Percentiles rank a stretch among this genome's conserved stretches.
Evolutionary conservation across 1,284 basidiomycete species (phyloP).

Genomic region (Malassezia nana): DNA sequence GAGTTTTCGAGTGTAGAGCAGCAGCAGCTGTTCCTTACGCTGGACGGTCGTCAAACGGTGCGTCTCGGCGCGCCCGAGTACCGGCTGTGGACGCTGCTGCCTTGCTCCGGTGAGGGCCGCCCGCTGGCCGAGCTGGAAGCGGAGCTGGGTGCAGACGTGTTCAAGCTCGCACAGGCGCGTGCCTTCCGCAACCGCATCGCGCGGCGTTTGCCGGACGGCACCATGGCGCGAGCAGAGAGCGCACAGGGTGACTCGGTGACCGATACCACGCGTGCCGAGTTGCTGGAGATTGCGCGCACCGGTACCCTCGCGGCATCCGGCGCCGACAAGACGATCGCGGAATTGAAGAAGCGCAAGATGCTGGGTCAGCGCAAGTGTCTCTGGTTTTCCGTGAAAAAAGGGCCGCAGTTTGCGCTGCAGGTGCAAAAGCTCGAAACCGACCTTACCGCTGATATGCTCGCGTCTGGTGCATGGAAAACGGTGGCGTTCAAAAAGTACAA

Average conservation of each 20-base stretch:
- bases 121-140: conserved; percentile 33
- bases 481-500: conserved; percentile 89
- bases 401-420: conserved; percentile 76
- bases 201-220: conserved; percentile 74
- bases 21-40: conserved; percentile 17
- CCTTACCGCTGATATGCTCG: conserved; percentile 87
- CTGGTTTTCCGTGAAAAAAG: conserved; percentile 84
- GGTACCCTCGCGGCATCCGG: conserved; percentile 63
- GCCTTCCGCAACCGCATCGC: conserved; percentile 99
- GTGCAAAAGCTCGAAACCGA: conserved; percentile 97
- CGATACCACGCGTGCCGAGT: conserved; percentile 55
- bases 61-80: conserved; percentile 38
- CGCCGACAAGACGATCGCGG: conserved; percentile 51
- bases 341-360: conserved; percentile 81
- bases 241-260: conserved; percentile 22
- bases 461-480: conserved; percentile 52
- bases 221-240: conserved; percentile 62
- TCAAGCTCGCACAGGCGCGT: conserved; percentile 65
- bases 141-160: conserved; percentile 39
- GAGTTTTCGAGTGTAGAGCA: conserved; percentile 25
- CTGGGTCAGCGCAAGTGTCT: conserved; percentile 62
- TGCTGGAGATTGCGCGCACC: conserved; percentile 64
- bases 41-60: conserved; percentile 20
- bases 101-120: conserved; percentile 28
- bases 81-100: conserved; percentile 37